Evolutionary conservation across 805 yeast species (phyloP).

Genomic region (Hemisphaericaspora nanyangensis): DNA sequence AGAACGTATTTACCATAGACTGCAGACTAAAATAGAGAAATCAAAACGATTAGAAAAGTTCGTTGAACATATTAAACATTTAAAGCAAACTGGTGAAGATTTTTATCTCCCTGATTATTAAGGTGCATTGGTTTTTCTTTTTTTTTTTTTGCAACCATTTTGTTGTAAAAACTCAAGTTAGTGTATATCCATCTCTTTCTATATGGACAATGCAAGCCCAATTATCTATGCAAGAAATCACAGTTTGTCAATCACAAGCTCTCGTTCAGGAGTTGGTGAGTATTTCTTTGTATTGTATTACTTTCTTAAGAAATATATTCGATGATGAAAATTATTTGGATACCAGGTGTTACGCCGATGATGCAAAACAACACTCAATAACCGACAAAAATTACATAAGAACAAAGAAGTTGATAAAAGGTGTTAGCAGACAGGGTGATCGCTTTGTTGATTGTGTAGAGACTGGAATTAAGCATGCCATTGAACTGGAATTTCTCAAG

Average conservation of each 20-base stretch:
- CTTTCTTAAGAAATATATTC: constrained; percentile 54
- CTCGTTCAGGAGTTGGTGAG: constrained; percentile 45
- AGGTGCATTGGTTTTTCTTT: no score
- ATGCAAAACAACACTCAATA: neutral
- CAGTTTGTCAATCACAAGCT: constrained; percentile 4
- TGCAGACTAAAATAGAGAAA: no score
- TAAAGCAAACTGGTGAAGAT: no score
- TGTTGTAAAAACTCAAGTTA: no score
- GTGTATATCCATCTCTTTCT: neutral
- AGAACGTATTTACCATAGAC: no score
- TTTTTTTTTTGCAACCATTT: constrained; percentile 8
- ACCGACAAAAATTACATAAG: constrained; percentile 19
- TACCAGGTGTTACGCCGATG: constrained; percentile 38
- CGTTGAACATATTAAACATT: no score
- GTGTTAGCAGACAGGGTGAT: constrained; percentile 46
- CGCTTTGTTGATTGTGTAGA: constrained; percentile 52
- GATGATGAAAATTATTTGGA: constrained; percentile 53
- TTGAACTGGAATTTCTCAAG: constrained; percentile 39
- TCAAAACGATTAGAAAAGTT: no score
- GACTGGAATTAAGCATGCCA: constrained; percentile 43
- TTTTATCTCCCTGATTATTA: no score
- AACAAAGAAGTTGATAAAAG: constrained; percentile 46
- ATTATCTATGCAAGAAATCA: neutral
- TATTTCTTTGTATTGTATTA: constrained; percentile 55
- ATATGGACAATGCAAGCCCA: constrained; percentile 1